phyloP scores from a whole-genome alignment of 2,329 filamentous ascomycete genomes.

The Trichoderma sp. region DNA sequence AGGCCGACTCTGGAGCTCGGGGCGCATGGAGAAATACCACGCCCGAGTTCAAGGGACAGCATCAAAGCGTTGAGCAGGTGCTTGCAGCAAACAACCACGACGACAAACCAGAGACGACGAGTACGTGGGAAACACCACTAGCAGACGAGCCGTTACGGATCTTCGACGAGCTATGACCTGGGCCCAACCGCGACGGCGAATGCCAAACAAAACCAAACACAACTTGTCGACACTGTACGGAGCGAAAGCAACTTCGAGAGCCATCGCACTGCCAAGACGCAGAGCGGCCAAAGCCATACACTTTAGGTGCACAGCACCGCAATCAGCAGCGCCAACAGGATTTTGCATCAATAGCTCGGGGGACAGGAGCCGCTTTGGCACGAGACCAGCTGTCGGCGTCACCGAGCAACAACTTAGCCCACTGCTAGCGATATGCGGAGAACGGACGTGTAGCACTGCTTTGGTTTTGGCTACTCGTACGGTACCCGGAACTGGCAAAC shows the following conservation, averaged over 20 bases:
- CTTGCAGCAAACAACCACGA: conserved; percentile 23
- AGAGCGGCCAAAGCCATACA: not conserved
- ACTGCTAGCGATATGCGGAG: not conserved
- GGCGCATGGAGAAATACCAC: conserved; percentile 1
- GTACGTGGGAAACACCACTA: conserved; percentile 29
- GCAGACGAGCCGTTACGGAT: conserved; percentile 40
- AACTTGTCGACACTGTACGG: not conserved
- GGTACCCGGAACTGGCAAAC: not conserved
- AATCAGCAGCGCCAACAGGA: not conserved
- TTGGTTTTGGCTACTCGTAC: not conserved
- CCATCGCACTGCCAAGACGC: conserved; percentile 1
- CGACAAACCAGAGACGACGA: conserved; percentile 25
- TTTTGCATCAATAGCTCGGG: not conserved
- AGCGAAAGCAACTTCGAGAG: not conserved
- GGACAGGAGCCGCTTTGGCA: not conserved
- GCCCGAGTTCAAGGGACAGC: not conserved
- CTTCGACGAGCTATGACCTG: conserved; percentile 47
- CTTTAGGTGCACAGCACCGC: not conserved
- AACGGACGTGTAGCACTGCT: not conserved
- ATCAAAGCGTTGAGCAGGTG: conserved; percentile 20
- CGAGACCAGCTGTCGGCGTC: conserved; percentile 11
- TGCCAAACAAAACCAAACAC: not conserved
- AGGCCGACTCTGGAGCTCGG: not conserved
- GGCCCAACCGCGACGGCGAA: not conserved
- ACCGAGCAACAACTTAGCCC: conserved; percentile 2